Conservation (phyloP, 495 filamentous ascomycete species). For the Penicillium salamii region DNA sequence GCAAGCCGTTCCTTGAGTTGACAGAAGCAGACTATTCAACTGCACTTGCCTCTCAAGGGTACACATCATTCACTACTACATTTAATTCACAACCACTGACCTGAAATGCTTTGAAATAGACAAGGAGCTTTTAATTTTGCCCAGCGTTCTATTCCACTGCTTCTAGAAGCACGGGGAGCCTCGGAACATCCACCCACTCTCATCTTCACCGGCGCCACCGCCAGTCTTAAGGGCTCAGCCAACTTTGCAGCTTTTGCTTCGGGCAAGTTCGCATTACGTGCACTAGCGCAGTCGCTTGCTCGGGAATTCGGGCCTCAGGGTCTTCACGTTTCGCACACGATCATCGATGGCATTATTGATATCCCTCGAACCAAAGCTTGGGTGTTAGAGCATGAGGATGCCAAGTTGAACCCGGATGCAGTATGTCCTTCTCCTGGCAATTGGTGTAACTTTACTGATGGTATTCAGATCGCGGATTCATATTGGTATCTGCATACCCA, state of each 20-base stretch:
- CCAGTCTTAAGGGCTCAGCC: constrained; percentile 71
- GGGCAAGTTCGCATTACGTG: constrained; percentile 78
- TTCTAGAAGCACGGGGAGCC: constrained; percentile 56
- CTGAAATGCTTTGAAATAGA: constrained; percentile 31
- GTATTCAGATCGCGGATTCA: constrained; percentile 77
- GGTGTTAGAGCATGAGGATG: constrained; percentile 59
- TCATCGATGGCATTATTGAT: constrained; percentile 89
- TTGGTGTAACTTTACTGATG: constrained; percentile 11
- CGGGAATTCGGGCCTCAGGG: constrained; percentile 88
- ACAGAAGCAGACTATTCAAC: constrained; percentile 60
- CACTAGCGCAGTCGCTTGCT: constrained; percentile 73
- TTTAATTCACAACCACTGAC: not conserved
- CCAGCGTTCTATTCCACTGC: constrained; percentile 66
- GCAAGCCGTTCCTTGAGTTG: constrained; percentile 80
- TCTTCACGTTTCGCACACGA: constrained; percentile 80
- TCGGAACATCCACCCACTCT: constrained; percentile 66
- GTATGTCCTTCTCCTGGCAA: constrained; percentile 49
- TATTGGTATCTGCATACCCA: constrained; percentile 92
- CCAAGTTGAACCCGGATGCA: constrained; percentile 75
- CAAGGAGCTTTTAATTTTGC: constrained; percentile 78
- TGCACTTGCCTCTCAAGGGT: constrained; percentile 60
- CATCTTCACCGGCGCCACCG: constrained; percentile 85
- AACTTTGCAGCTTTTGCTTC: constrained; percentile 70
- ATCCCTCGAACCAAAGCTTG: constrained; percentile 67
- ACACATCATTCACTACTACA: no score